A percentile compares a stretch with the other conserved stretches of the same genome.
phyloP scores from a whole-genome alignment of 352 stramenopile genomes.

The Globisporangium cystogenes region DNA sequence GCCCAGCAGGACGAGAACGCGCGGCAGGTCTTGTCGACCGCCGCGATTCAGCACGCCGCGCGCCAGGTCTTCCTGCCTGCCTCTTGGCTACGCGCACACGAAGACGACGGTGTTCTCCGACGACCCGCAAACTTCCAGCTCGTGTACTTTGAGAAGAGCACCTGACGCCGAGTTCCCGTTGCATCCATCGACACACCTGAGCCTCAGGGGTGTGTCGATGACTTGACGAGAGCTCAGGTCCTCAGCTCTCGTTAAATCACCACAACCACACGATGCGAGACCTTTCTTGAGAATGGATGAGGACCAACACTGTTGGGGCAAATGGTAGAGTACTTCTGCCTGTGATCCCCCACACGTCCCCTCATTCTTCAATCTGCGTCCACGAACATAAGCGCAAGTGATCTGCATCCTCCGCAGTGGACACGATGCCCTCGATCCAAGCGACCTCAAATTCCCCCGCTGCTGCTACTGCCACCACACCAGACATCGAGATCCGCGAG shows the following conservation, averaged over 20 bases:
- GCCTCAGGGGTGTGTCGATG: too few relatives aligned
- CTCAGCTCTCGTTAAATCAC: too few relatives aligned
- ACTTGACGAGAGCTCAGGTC: too few relatives aligned
- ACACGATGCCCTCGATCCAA: not conserved
- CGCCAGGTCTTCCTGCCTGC: constrained; percentile 2
- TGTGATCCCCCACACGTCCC: too few relatives aligned
- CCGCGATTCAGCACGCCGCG: constrained; percentile 1
- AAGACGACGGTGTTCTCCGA: constrained; percentile 1
- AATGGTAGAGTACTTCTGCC: too few relatives aligned
- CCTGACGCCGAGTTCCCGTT: not conserved
- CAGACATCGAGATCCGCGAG: constrained; percentile 11
- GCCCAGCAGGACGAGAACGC: not conserved
- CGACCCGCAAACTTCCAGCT: constrained; percentile 4
- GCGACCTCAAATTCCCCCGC: not conserved
- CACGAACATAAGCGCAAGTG: not conserved
- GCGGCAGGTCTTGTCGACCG: constrained; percentile 8
- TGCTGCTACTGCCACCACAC: not conserved
- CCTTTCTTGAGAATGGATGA: too few relatives aligned
- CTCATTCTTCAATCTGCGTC: not conserved
- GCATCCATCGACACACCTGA: too few relatives aligned
- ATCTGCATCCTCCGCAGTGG: too few relatives aligned
- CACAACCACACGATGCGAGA: too few relatives aligned
- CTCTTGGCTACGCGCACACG: not conserved
- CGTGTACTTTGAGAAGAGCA: constrained; percentile 6
- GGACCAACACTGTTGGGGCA: too few relatives aligned